Conservation (phyloP, 202 grass and related monocot species). For the Musa balbisiana region DNA sequence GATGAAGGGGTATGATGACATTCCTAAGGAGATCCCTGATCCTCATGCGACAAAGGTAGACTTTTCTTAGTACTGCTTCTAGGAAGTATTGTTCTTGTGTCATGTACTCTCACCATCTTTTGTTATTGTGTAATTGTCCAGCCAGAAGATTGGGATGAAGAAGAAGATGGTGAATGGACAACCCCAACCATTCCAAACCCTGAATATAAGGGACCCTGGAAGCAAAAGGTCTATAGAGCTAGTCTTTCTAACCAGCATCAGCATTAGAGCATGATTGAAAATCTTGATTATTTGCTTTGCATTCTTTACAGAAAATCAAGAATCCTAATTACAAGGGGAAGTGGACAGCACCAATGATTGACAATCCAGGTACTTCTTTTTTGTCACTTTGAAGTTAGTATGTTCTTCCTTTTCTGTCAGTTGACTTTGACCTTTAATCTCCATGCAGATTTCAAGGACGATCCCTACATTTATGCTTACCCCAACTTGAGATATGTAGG, state of each 20-base stretch:
- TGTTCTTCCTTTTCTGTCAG: background rate
- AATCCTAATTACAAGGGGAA: constrained; percentile 63
- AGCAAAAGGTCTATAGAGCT: constrained; percentile 39
- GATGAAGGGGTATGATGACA: constrained; percentile 69
- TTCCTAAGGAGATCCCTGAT: constrained; percentile 66
- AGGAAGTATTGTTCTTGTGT: no score
- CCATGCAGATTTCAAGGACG: constrained; percentile 59
- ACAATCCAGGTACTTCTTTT: constrained; percentile 47
- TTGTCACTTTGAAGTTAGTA: background rate
- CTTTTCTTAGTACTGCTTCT: background rate
- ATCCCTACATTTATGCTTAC: constrained; percentile 68
- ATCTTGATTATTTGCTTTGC: background rate
- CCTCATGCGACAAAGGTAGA: constrained; percentile 54
- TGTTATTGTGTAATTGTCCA: constrained; percentile 6
- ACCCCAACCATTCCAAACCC: constrained; percentile 71
- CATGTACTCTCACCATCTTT: background rate
- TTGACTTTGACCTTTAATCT: constrained; percentile 12
- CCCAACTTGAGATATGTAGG: constrained; percentile 60
- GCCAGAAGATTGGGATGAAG: constrained; percentile 80
- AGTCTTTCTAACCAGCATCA: background rate
- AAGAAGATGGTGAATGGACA: constrained; percentile 86
- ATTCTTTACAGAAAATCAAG: constrained; percentile 48
- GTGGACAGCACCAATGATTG: constrained; percentile 56
- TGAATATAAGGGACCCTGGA: constrained; percentile 78
- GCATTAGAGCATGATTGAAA: background rate